Evolutionary conservation across 2,329 filamentous ascomycete genomes (phyloP), one percentile per base, ranked within the genome.

Genomic region (Pseudogymnoascus pannorum): DNA sequence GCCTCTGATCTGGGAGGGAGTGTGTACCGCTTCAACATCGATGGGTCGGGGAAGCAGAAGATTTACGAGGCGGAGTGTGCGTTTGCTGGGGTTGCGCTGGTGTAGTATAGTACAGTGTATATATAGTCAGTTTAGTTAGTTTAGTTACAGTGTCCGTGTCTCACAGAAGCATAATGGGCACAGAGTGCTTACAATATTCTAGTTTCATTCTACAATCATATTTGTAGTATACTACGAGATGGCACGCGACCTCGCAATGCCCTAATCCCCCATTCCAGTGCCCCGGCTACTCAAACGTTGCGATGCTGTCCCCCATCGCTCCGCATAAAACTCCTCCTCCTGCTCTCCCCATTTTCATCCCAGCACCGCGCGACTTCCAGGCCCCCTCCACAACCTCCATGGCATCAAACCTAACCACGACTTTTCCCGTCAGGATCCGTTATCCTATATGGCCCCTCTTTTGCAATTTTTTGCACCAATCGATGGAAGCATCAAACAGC

Each of bases 1-100:
- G 68, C 73, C 3, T 73, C 75, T 0, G 77, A 78, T 60, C 64
- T 79, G 2, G 73, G 75, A 1, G 77, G 77, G 0, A 66, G 68
- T 9, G 69, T 78, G 1, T 77, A 77, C 59, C 64, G 69, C 33
- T 69, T 70, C 24, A 68, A 72, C 60, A 61, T 74, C 62, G 72
- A 76, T 59, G 67, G 67, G 3, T 64, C 59, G 22, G 44, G 63
- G 18, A 69, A 66, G 35, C 64, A 54, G 57, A 61, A n/a, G 26
- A 24, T 66, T 12, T 65, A 63, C 57, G 60, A 60, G 42, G 62
- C 7, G 24, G 44, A 29, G 57, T 51, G 60, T 58, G 29, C 57
- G 38, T 59, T 40, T 59, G 40, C 58, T 59, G 58, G 58, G 14
- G 48, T 59, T 2, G 40, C 58, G n/a, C 29, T 59, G n/a, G 35